Percentiles rank a stretch among this genome's conserved stretches.
phyloP scores from a whole-genome alignment of 768 basidiomycete genomes.

The Phallus indusiatus region DNA sequence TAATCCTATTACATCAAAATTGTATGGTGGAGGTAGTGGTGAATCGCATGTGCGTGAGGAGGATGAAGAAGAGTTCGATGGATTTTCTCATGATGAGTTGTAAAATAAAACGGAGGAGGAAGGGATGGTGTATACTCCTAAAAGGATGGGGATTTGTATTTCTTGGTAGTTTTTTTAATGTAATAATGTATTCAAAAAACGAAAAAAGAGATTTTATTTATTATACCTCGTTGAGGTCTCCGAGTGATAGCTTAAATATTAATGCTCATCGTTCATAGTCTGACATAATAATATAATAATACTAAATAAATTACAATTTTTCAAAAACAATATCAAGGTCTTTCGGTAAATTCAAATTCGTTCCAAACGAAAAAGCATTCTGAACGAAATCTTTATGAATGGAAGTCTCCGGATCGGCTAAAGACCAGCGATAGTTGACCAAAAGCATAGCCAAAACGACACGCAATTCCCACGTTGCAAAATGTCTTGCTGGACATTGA shows the following conservation, averaged over 20 bases:
- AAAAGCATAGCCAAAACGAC: background rate
- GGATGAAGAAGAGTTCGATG: constrained; percentile 35
- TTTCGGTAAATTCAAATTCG: background rate
- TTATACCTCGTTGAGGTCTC: too few species aligned
- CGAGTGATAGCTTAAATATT: too few species aligned
- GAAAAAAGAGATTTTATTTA: too few species aligned
- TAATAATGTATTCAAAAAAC: too few species aligned
- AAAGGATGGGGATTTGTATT: too few species aligned
- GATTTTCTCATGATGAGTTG: constrained; percentile 45
- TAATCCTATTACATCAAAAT: constrained; percentile 77
- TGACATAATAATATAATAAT: too few species aligned
- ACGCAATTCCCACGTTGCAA: background rate
- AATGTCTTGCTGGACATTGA: background rate
- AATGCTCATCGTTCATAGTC: too few species aligned
- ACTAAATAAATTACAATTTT: background rate
- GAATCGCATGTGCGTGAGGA: constrained; percentile 21
- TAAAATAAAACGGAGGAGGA: constrained; percentile 17
- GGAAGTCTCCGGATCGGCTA: background rate
- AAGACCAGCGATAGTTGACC: background rate
- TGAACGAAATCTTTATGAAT: background rate
- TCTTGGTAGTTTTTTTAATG: too few species aligned
- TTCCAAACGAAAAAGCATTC: background rate
- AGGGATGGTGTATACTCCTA: too few species aligned
- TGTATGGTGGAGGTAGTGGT: constrained; percentile 41
- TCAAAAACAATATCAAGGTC: background rate